phyloP scores from a whole-genome alignment of 2,329 filamentous ascomycete species.

The Exophiala lecanii-corni region DNA sequence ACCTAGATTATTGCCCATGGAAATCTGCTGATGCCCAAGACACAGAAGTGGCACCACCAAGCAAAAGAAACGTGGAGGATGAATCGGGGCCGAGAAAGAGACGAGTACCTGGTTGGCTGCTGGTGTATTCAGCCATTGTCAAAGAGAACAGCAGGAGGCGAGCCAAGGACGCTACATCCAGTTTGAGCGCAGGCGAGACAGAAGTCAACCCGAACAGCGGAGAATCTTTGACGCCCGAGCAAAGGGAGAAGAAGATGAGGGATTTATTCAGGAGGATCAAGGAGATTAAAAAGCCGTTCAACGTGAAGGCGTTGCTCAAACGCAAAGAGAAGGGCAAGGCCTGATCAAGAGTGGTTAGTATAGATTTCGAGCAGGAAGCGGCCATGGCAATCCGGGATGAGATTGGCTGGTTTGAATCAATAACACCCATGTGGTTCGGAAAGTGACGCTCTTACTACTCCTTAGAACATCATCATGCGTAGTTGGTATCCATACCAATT shows the following conservation, averaged over 20 bases:
- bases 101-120: slow-evolving; percentile 23
- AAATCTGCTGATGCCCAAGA: slow-evolving; percentile 24
- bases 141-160: slow-evolving; percentile 20
- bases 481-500: too few relatives aligned
- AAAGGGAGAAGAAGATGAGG: slow-evolving; percentile 31
- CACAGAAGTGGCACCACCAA: slow-evolving; percentile 18
- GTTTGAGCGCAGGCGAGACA: slow-evolving; percentile 7
- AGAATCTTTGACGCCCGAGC: slow-evolving; percentile 19
- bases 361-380: too few relatives aligned
- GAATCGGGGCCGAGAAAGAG: slow-evolving; percentile 10
- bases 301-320: slow-evolving; percentile 24
- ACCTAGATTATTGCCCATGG: slow-evolving; percentile 83
- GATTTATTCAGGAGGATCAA: slow-evolving; percentile 34
- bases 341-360: slow-evolving; percentile 9
- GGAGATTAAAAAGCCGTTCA: slow-evolving; percentile 30
- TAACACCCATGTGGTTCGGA: too few relatives aligned
- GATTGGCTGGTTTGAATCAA: too few relatives aligned
- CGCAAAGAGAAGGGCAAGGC: slow-evolving; percentile 20
- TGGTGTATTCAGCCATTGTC: slow-evolving; percentile 22
- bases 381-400: too few relatives aligned
- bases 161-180: slow-evolving; percentile 1
- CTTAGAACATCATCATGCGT: too few relatives aligned
- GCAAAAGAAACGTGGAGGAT: neutral
- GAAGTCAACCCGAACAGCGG: neutral
- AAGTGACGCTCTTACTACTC: too few relatives aligned